These are phyloP conservation scores for Mallotus nudiflorus DNA, from an alignment of 345 rosid genomes.

Conservation along the genomic window DNA sequence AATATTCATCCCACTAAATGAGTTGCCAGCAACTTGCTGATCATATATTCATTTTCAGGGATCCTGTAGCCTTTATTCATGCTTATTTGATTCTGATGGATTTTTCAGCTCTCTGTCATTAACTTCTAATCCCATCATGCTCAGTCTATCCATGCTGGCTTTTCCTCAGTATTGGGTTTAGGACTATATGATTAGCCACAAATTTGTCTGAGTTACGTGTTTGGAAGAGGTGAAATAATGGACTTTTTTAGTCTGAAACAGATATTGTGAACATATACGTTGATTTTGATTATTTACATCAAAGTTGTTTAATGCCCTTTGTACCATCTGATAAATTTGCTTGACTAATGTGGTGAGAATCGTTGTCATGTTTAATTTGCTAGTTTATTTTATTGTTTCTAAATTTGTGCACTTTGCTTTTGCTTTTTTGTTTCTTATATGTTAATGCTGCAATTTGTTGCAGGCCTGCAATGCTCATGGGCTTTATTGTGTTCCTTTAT, in stretches of 20 bases:
- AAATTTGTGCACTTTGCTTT: background rate
- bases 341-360: background rate
- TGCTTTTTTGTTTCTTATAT: background rate
- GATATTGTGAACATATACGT: background rate
- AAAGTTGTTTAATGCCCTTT: background rate
- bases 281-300: background rate
- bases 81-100: too few relatives aligned
- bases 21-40: conserved; percentile 6
- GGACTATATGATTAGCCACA: background rate
- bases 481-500: conserved; percentile 90
- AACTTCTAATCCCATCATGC: too few relatives aligned
- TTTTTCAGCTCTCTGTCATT: too few relatives aligned
- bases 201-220: background rate
- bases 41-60: background rate
- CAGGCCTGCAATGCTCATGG: conserved; percentile 99
- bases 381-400: conserved; percentile 8
- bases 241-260: background rate
- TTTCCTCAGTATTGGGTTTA: background rate
- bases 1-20: background rate
- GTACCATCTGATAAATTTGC: background rate
- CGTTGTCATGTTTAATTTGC: background rate
- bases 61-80: too few relatives aligned
- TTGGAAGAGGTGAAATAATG: background rate
- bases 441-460: conserved; percentile 29
- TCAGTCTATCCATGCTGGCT: background rate